Evolutionary conservation across 2,329 filamentous ascomycete genomes (phyloP), one percentile per base, ranked within the genome.

Genomic region (Stemphylium lycopersici): DNA sequence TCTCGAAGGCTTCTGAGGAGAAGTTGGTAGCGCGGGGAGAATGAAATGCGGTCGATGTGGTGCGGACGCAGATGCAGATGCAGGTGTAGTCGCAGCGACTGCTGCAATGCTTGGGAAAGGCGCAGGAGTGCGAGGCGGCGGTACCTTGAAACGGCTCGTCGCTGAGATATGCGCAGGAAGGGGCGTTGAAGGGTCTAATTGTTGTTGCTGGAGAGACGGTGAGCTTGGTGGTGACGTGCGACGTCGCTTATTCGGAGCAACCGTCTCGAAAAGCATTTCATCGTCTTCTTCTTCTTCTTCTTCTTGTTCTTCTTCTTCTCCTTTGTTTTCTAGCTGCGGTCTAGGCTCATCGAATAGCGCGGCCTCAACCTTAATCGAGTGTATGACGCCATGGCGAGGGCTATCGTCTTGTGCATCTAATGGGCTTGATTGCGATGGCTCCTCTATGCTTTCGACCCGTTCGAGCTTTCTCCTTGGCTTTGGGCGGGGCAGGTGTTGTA

Each of bases 21-120:
- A 69, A 3, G 71, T 64, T 11, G 69, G 68, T 3, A 61, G 54
- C 2, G 70, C 63, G 2, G 76, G 72, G 52, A 73, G 69, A 39
- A 79, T 61, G 66, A 79, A 79, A 13, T 71, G 61, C 8, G 77
- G 76, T 39, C 76, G 72, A 32, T 55, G 50, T 10, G 63, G 26
- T 29, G 26, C 10, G 26, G 10, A 44, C 2, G 50, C 43, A 36
- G 36, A 31, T 5, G 52, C 40, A 22, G 43, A 16, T n/a, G 54
- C 47, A 32, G 52, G 36, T 20, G 55, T 15, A 3, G 55, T n/a
- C 2, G 34, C 47, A 33, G 40, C 31, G 4, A 48, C 42, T 4
- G 54, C 16, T 16, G 42, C 29, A n/a, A 42, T 45, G 15, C 39
- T 50, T 15, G 59, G 43, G 33, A 62, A 62, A 0, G 52, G 49